Evolutionary conservation across 2,329 filamentous ascomycete genomes (phyloP).

Genomic region (Tolypocladium sp.): DNA sequence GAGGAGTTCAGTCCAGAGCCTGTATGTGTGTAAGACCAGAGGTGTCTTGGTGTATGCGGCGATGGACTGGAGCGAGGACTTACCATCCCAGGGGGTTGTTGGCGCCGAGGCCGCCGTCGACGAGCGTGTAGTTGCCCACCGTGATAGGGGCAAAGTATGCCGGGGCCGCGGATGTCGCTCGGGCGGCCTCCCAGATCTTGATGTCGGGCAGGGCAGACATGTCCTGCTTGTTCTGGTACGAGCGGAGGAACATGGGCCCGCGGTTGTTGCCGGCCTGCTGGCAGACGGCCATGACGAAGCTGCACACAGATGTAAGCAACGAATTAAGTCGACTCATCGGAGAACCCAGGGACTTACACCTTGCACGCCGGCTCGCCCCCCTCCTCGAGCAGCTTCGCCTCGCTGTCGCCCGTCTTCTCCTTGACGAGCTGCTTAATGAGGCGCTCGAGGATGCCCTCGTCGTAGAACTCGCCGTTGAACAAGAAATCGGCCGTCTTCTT

Average conservation of each 20-base stretch:
- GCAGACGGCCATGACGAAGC: conserved; percentile 3
- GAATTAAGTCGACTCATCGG: not conserved
- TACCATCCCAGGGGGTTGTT: conserved; percentile 2
- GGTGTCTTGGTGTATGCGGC: not conserved
- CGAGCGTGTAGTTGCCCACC: conserved; percentile 1
- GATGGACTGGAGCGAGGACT: not conserved
- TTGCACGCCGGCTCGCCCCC: not conserved
- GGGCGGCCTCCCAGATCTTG: conserved; percentile 5
- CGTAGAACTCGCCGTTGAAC: not conserved
- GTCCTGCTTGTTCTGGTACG: conserved; percentile 4
- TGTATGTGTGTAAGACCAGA: not conserved
- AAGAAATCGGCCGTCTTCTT: not conserved
- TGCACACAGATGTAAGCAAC: not conserved
- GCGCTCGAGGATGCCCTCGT: not conserved
- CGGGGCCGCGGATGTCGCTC: conserved; percentile 4
- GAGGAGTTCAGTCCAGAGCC: conserved; percentile 7
- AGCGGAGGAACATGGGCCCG: conserved; percentile 2
- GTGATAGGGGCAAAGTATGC: conserved; percentile 2
- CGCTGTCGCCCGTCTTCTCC: not conserved
- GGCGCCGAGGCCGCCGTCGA: conserved; percentile 4
- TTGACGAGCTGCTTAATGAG: conserved; percentile 1
- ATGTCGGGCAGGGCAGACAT: conserved; percentile 1
- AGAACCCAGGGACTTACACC: not conserved
- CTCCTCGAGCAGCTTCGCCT: not conserved
- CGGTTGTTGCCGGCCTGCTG: conserved; percentile 1